Evolutionary conservation across 495 filamentous ascomycete species (phyloP), one percentile per base, ranked within the genome.

Genomic region (Bryoglossum gracile): DNA sequence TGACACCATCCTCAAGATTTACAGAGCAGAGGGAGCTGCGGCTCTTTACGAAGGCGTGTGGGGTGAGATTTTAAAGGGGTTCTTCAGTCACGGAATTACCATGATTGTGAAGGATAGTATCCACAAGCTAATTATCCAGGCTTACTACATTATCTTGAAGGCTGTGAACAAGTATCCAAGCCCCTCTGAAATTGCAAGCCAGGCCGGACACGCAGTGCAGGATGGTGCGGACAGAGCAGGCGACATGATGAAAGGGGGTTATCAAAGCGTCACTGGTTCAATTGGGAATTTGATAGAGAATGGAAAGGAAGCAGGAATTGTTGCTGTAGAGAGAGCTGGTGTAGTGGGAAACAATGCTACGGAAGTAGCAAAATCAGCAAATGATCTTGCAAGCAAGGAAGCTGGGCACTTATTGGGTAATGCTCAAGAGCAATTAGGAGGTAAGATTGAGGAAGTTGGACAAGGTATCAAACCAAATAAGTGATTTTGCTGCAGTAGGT

Each of bases 81-180:
- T 95, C 62, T 82, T 95, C 62, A 81, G 78, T 10, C 87, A 94
- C 56, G 90, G 89, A 1, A 77, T 87, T 21, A 89, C 88, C n/a
- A 94, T 94, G 87, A 65, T 94, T 40, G 76, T 86, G 22, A 95
- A 95, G 65, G 85, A 94, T 44, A 65, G 73, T 13, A 78, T 89
- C n/a, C 89, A 95, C 53, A 65, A 73, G n/a, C 55, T 80, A 14
- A 78, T 95, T 48, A 72, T 94, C 18, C 77, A 53, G 41, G 30
- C 46, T 2, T 59, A 59, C 26, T 59, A 43, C 25, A 2, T 51
- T 4, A 39, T 56, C 21, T 42, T 59, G 8, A 56, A 46, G 32
- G 46, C 50, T 3, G 14, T 59, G 23, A 44, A 56, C 14, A 46
- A 42, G 24, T 59, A 50, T 25, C 57, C 57, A 2, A 39, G 25